A percentile compares a stretch with the other conserved stretches of the same genome.
phyloP scores from a whole-genome alignment of 2,329 filamentous ascomycete genomes.

The Alternaria alternata region DNA sequence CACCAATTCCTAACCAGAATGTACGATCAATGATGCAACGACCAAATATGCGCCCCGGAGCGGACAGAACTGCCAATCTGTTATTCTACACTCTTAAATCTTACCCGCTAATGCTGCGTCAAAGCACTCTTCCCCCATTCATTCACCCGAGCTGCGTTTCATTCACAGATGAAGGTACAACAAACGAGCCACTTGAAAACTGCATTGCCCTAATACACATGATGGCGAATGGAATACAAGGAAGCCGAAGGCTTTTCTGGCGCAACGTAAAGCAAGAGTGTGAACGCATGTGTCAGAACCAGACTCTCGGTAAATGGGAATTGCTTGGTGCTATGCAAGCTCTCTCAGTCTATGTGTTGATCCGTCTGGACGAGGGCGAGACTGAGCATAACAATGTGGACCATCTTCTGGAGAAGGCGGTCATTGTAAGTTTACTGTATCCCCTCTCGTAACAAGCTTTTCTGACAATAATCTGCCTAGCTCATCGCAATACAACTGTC shows the following conservation, averaged over 20 bases:
- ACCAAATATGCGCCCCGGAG: constrained; percentile 32
- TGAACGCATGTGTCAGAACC: constrained; percentile 32
- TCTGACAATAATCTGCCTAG: not conserved
- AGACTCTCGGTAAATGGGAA: constrained; percentile 45
- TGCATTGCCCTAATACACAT: constrained; percentile 56
- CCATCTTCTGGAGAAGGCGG: constrained; percentile 6
- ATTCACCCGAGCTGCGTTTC: constrained; percentile 49
- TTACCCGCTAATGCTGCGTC: constrained; percentile 53
- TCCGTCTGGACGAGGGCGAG: constrained; percentile 56
- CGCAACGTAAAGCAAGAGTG: constrained; percentile 56
- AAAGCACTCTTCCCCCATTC: constrained; percentile 54
- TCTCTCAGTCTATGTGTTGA: constrained; percentile 55
- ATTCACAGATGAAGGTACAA: constrained; percentile 25
- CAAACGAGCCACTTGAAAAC: constrained; percentile 52
- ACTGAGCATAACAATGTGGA: constrained; percentile 56
- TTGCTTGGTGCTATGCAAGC: constrained; percentile 56
- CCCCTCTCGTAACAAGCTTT: not conserved
- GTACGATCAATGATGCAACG: constrained; percentile 40
- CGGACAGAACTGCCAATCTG: constrained; percentile 48
- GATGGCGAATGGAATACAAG: constrained; percentile 44
- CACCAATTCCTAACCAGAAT: constrained; percentile 24
- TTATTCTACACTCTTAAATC: constrained; percentile 55
- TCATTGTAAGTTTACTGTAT: not conserved
- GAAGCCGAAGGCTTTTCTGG: constrained; percentile 56
- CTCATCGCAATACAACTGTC: constrained; percentile 1